phyloP scores from a whole-genome alignment of 2,329 filamentous ascomycete genomes.

The Onygena corvina region DNA sequence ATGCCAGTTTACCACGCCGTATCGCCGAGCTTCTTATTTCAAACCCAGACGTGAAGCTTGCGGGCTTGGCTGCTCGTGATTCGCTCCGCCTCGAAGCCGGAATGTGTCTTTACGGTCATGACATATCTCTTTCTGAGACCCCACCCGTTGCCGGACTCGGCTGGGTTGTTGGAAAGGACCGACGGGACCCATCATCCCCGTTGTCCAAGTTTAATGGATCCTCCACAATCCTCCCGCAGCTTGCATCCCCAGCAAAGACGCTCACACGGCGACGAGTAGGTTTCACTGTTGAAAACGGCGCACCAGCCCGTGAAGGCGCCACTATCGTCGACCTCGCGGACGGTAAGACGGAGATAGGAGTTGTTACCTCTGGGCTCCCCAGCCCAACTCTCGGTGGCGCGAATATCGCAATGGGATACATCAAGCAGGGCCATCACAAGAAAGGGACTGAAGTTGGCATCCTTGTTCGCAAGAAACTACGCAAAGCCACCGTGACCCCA shows the following conservation, averaged over 20 bases:
- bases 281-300: slow-evolving; percentile 62
- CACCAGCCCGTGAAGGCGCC: slow-evolving; percentile 80
- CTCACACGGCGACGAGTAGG: slow-evolving; percentile 66
- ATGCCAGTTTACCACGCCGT: slow-evolving; percentile 32
- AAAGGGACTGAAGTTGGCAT: slow-evolving; percentile 69
- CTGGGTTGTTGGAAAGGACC: slow-evolving; percentile 77
- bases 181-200: slow-evolving; percentile 42
- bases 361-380: slow-evolving; percentile 79
- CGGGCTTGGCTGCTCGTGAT: slow-evolving; percentile 82
- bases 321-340: slow-evolving; percentile 52
- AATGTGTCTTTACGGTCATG: slow-evolving; percentile 99
- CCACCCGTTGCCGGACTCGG: slow-evolving; percentile 54
- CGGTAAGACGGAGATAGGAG: slow-evolving; percentile 55
- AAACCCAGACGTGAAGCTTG: slow-evolving; percentile 58
- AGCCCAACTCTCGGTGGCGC: slow-evolving; percentile 66
- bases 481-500: slow-evolving; percentile 64
- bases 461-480: slow-evolving; percentile 61
- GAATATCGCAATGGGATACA: slow-evolving; percentile 94
- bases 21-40: slow-evolving; percentile 60
- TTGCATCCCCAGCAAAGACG: slow-evolving; percentile 45
- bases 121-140: slow-evolving; percentile 68
- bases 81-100: slow-evolving; percentile 88
- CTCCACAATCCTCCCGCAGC: slow-evolving; percentile 62
- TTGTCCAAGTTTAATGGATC: slow-evolving; percentile 73
- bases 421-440: slow-evolving; percentile 72